Evolutionary conservation across 768 basidiomycete species (phyloP).

Genomic region (Suillus variegatus): DNA sequence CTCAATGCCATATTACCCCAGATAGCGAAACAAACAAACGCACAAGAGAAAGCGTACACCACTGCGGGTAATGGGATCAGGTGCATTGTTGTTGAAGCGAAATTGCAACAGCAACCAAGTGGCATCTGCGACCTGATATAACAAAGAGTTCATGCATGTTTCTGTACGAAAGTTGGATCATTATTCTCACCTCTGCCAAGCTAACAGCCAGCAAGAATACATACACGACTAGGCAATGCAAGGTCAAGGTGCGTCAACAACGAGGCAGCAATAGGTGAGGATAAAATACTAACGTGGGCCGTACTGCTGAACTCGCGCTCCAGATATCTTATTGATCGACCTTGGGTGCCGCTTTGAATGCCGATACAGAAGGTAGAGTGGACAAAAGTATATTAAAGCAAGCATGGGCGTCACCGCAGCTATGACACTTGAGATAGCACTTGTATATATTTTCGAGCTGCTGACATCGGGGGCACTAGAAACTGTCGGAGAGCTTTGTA

Average conservation of each 20-base stretch:
- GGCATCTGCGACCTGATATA: conserved; percentile 48
- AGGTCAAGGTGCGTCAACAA: conserved; percentile 17
- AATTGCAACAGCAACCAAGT: conserved; percentile 64
- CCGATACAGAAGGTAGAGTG: conserved; percentile 50
- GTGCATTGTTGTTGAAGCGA: conserved; percentile 51
- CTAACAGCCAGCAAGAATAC: conserved; percentile 50
- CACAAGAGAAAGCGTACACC: conserved; percentile 53
- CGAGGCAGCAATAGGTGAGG: conserved; percentile 10
- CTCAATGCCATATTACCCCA: conserved; percentile 7
- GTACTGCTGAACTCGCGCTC: conserved; percentile 48
- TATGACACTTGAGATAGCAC: conserved; percentile 37
- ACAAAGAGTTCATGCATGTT: conserved; percentile 8
- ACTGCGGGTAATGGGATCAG: conserved; percentile 43
- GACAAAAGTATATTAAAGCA: conserved; percentile 49
- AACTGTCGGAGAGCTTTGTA: conserved; percentile 21
- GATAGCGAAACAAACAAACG: conserved; percentile 19
- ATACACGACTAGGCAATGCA: conserved; percentile 43
- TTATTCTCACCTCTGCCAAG: conserved; percentile 43
- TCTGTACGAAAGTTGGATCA: neutral
- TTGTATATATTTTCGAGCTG: conserved; percentile 34
- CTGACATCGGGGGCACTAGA: conserved; percentile 22
- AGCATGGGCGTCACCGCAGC: conserved; percentile 36
- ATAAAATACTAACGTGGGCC: conserved; percentile 46
- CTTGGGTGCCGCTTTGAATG: conserved; percentile 46
- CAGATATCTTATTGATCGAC: conserved; percentile 51